Percentiles rank a stretch among this genome's conserved stretches.
Evolutionary conservation across 164 flowering plant species (phyloP).

Genomic region (Cinnamomum micranthum): DNA sequence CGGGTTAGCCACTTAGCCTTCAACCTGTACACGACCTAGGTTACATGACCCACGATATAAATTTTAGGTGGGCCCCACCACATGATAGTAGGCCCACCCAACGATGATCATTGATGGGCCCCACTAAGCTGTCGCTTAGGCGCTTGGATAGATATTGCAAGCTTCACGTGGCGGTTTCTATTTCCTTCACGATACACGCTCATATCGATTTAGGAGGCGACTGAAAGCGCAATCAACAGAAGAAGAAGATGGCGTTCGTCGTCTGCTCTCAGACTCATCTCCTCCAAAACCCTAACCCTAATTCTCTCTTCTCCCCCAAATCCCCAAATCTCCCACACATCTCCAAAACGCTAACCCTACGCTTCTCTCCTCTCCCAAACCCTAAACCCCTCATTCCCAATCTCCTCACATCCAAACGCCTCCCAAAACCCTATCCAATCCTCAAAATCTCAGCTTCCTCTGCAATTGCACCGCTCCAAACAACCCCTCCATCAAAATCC

Average conservation of each 20-base stretch:
- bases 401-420: not conserved
- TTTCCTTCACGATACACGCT: too few species aligned
- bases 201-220: too few species aligned
- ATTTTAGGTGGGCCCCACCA: too few species aligned
- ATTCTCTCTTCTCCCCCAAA: not conserved
- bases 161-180: too few species aligned
- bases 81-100: too few species aligned
- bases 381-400: not conserved
- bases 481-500: not conserved
- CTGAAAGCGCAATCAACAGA: not conserved
- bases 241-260: constrained; percentile 3
- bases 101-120: too few species aligned
- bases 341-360: not conserved
- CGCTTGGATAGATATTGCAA: too few species aligned
- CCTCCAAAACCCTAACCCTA: constrained; percentile 4
- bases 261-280: not conserved
- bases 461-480: not conserved
- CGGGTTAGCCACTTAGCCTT: too few species aligned
- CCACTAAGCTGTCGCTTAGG: too few species aligned
- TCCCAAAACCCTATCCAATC: not conserved
- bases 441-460: not conserved
- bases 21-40: too few species aligned
- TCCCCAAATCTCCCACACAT: too few species aligned
- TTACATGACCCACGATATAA: too few species aligned
- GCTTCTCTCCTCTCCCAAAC: not conserved